phyloP scores from a whole-genome alignment of 768 basidiomycete species.

The Steccherinum ochraceum region DNA sequence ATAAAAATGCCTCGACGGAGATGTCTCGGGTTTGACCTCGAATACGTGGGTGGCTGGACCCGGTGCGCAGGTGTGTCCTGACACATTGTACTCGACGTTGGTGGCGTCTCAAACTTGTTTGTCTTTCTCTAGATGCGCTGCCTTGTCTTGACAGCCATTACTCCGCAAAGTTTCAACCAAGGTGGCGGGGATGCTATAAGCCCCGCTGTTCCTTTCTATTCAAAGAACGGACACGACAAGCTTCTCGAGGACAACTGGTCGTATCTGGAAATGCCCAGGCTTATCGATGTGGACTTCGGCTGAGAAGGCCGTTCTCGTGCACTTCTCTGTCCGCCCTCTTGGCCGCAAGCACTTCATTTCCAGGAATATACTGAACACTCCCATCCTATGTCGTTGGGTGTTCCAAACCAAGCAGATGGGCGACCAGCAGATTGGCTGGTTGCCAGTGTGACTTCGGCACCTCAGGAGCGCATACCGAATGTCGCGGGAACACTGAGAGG shows the following conservation, averaged over 20 bases:
- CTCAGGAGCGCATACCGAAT: background rate
- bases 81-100: too few species aligned
- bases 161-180: background rate
- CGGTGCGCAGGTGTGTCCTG: background rate
- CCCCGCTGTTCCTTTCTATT: background rate
- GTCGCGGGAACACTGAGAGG: background rate
- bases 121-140: background rate
- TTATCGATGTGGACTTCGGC: background rate
- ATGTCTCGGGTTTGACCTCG: background rate
- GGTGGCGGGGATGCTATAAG: background rate
- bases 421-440: background rate
- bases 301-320: background rate
- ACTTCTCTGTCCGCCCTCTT: background rate
- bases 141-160: background rate
- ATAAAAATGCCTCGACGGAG: background rate
- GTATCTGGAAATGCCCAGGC: background rate
- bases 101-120: background rate
- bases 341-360: background rate
- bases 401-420: background rate
- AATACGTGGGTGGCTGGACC: background rate
- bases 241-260: background rate
- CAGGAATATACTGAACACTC: background rate
- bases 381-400: background rate
- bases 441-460: background rate
- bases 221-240: background rate